Percentiles rank a stretch among this genome's conserved stretches.
phyloP scores from a whole-genome alignment of 331 rosid species.

The Quercus lobata region DNA sequence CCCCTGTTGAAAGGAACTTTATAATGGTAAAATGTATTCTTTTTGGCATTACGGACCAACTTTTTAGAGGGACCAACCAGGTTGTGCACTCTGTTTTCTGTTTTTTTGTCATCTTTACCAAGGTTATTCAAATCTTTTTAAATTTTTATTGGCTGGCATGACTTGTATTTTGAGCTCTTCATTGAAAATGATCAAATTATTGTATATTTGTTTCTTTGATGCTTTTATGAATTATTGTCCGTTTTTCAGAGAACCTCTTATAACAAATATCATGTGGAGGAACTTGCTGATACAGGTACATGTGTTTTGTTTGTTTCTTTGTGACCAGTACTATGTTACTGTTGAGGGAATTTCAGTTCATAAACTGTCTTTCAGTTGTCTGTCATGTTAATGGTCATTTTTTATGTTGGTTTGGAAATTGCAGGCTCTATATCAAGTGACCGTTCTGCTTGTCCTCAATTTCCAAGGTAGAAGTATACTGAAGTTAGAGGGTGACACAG shows the following conservation, averaged over 20 bases:
- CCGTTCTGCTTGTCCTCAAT: conserved; percentile 69
- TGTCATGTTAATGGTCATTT: not conserved
- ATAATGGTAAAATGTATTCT: not conserved
- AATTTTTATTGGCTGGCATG: not conserved
- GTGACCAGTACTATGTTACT: not conserved
- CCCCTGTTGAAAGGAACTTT: not conserved
- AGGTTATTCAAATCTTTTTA: not conserved
- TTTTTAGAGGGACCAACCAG: not conserved
- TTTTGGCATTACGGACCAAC: not conserved
- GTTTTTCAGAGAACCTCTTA: conserved; percentile 76
- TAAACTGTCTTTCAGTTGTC: not conserved
- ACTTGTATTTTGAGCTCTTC: not conserved
- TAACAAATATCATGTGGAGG: conserved; percentile 91
- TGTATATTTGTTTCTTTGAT: conserved; percentile 5
- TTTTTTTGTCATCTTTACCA: not conserved
- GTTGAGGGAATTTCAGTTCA: not conserved
- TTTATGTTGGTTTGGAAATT: conserved; percentile 13
- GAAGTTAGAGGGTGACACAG: conserved; percentile 22
- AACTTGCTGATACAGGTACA: conserved; percentile 83
- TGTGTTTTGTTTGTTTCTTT: conserved; percentile 9
- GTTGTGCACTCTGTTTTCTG: not conserved
- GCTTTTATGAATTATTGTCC: conserved; percentile 14
- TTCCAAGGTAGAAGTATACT: conserved; percentile 60
- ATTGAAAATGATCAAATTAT: not conserved
- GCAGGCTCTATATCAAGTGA: conserved; percentile 85